A percentile compares a stretch with the other conserved stretches of the same genome.
These are phyloP conservation scores for Pleurotus sapidus DNA, from an alignment of 768 basidiomycete genomes.

Conservation along the genomic window DNA sequence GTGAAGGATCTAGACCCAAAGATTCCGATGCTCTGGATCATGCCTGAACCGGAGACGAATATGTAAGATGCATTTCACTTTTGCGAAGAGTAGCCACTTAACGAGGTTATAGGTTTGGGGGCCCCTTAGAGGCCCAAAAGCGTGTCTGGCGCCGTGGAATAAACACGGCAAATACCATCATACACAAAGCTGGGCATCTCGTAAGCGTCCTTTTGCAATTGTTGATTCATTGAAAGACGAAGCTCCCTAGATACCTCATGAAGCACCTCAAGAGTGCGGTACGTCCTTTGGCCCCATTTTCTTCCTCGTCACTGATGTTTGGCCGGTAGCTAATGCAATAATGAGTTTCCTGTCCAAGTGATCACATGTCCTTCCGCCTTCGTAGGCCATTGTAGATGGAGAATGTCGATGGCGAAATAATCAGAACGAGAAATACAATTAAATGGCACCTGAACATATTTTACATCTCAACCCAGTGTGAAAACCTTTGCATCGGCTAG, in stretches of 20 bases:
- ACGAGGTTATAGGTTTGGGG: background rate
- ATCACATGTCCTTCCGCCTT: no score
- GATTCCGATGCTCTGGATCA: conserved; percentile 52
- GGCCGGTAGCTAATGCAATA: no score
- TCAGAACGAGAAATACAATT: no score
- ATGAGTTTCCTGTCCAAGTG: no score
- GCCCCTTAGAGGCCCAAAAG: background rate
- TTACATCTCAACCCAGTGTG: no score
- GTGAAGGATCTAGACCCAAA: conserved; percentile 42
- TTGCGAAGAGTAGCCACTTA: background rate
- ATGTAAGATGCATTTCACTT: background rate
- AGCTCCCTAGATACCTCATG: background rate
- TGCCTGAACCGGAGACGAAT: conserved; percentile 28
- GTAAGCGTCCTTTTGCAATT: background rate
- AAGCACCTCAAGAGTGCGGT: background rate
- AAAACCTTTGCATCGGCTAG: no score
- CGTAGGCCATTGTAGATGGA: no score
- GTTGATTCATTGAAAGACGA: background rate
- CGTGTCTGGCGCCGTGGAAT: conserved; percentile 1
- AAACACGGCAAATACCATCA: background rate
- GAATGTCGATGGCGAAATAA: no score
- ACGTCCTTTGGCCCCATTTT: background rate
- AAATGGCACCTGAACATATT: no score
- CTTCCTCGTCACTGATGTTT: no score
- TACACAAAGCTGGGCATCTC: background rate